phyloP scores from a whole-genome alignment of 495 filamentous ascomycete species.

The Neurospora sp. region DNA sequence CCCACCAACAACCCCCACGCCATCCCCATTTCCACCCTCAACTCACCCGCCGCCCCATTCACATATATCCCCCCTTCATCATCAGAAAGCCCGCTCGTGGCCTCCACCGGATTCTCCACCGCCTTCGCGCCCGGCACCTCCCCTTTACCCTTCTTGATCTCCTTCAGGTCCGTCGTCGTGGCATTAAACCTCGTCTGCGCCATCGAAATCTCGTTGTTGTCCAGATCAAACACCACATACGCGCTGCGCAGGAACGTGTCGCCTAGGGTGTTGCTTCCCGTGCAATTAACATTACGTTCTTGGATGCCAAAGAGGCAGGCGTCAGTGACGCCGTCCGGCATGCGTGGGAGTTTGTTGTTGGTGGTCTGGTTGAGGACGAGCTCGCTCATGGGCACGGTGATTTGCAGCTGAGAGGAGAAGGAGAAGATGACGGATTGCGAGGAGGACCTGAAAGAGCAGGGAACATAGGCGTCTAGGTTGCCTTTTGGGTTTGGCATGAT shows the following conservation, averaged over 20 bases:
- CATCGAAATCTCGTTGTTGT: slow-evolving; percentile 78
- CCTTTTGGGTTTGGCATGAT: slow-evolving; percentile 39
- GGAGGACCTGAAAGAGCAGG: slow-evolving; percentile 56
- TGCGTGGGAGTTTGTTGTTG: slow-evolving; percentile 40
- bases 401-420: slow-evolving; percentile 49
- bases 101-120: slow-evolving; percentile 55
- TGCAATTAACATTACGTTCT: slow-evolving; percentile 39
- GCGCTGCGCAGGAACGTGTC: slow-evolving; percentile 90
- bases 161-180: slow-evolving; percentile 50
- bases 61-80: background rate
- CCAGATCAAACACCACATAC: slow-evolving; percentile 86
- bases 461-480: slow-evolving; percentile 54
- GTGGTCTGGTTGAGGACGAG: slow-evolving; percentile 56
- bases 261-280: slow-evolving; percentile 63
- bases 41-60: background rate
- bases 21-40: background rate
- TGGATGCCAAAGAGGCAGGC: slow-evolving; percentile 71
- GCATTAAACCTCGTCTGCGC: slow-evolving; percentile 80
- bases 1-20: background rate
- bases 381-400: slow-evolving; percentile 65
- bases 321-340: slow-evolving; percentile 44
- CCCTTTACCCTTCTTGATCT: slow-evolving; percentile 57
- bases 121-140: slow-evolving; percentile 61
- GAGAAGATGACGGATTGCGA: slow-evolving; percentile 56
- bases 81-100: slow-evolving; percentile 26